Conservation (phyloP, 331 rosid genomes). For the Dryas integrifolia region DNA sequence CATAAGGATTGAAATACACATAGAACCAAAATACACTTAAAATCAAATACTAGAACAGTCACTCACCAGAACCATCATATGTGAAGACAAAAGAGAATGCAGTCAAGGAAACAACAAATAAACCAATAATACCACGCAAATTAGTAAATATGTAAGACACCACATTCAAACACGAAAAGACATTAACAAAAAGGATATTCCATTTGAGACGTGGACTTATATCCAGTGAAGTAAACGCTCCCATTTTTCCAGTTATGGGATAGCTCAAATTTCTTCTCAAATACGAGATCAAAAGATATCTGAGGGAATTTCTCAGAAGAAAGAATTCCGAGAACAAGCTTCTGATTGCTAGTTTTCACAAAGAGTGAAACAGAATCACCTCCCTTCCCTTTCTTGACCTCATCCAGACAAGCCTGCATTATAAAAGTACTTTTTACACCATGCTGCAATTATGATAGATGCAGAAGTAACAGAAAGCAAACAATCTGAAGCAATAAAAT, state of each 20-base stretch:
- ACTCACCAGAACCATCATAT: constrained; percentile 38
- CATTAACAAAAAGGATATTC: constrained; percentile 51
- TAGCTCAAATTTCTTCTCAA: constrained; percentile 66
- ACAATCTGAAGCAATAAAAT: not conserved
- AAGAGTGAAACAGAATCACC: constrained; percentile 43
- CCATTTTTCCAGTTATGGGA: constrained; percentile 77
- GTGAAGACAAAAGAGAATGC: constrained; percentile 33
- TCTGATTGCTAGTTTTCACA: constrained; percentile 52
- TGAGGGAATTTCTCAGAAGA: constrained; percentile 58
- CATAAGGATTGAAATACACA: not conserved
- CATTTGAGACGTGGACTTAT: constrained; percentile 13
- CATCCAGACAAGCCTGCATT: constrained; percentile 67
- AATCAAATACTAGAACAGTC: constrained; percentile 15
- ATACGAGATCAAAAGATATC: constrained; percentile 58
- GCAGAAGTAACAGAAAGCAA: not conserved
- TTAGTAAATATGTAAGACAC: constrained; percentile 4
- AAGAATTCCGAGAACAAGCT: constrained; percentile 62
- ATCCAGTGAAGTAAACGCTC: constrained; percentile 64
- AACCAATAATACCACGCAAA: not conserved
- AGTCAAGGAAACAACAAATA: constrained; percentile 39
- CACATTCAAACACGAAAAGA: constrained; percentile 19
- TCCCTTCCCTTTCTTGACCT: constrained; percentile 53
- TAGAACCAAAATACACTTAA: not conserved
- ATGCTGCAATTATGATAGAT: constrained; percentile 13
- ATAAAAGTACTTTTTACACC: constrained; percentile 4